A percentile compares a stretch with the other conserved stretches of the same genome.
These are phyloP conservation scores for Septoria petroselini DNA, from an alignment of 2,329 filamentous ascomycete species.

Conservation along the genomic window DNA sequence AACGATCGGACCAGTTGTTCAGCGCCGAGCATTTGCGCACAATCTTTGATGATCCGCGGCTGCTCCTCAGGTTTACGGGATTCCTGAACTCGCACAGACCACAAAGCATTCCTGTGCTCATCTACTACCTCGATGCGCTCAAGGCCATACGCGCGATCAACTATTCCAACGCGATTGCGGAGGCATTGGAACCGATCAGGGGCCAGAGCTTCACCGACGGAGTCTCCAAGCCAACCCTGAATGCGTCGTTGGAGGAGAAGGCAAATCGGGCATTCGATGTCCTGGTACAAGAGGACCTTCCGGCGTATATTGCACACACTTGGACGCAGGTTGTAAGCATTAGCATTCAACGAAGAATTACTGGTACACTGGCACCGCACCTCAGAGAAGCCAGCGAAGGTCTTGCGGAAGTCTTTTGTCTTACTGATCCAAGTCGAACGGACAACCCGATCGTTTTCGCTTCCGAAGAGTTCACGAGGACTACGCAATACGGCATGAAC, in stretches of 20 bases:
- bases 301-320: slow-evolving; percentile 66
- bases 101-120: slow-evolving; percentile 61
- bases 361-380: slow-evolving; percentile 62
- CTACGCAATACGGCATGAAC: slow-evolving; percentile 70
- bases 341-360: slow-evolving; percentile 65
- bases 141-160: slow-evolving; percentile 69
- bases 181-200: slow-evolving; percentile 56
- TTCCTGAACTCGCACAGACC: slow-evolving; percentile 62
- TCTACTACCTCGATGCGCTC: slow-evolving; percentile 68
- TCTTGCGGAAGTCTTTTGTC: slow-evolving; percentile 71
- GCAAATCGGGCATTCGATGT: slow-evolving; percentile 63
- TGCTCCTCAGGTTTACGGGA: slow-evolving; percentile 63
- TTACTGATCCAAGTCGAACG: slow-evolving; percentile 68
- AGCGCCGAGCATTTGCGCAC: slow-evolving; percentile 62
- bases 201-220: slow-evolving; percentile 56
- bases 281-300: slow-evolving; percentile 65
- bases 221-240: slow-evolving; percentile 53
- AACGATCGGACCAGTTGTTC: slow-evolving; percentile 63
- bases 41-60: slow-evolving; percentile 63
- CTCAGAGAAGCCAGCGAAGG: slow-evolving; percentile 69
- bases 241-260: slow-evolving; percentile 59
- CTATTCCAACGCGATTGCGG: slow-evolving; percentile 67
- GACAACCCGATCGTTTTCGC: slow-evolving; percentile 77
- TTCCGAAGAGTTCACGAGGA: slow-evolving; percentile 71
- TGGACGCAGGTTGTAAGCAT: slow-evolving; percentile 68